These are phyloP conservation scores for Termitomyces titanicus DNA, from an alignment of 768 basidiomycete species.

Conservation along the genomic window DNA sequence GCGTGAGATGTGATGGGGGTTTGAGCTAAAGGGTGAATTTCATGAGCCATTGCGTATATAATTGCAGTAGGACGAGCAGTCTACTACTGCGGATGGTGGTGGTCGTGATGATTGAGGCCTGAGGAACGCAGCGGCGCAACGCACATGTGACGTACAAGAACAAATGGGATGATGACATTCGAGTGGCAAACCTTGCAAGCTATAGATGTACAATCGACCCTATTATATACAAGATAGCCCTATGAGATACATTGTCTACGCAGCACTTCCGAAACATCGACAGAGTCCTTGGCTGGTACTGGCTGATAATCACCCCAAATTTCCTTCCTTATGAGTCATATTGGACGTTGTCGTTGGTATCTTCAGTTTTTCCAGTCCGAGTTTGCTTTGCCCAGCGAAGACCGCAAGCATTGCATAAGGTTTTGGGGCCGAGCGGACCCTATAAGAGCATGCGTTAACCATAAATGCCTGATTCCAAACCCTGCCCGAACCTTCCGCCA, in stretches of 20 bases:
- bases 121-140: neutral
- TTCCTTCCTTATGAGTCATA: neutral
- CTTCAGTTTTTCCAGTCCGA: constrained; percentile 32
- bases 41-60: constrained; percentile 47
- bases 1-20: constrained; percentile 85
- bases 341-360: constrained; percentile 19
- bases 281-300: neutral
- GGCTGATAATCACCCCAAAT: neutral
- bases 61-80: constrained; percentile 78
- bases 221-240: neutral
- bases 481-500: constrained; percentile 74
- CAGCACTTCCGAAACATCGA: neutral
- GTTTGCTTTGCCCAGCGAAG: constrained; percentile 85
- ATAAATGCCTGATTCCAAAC: neutral
- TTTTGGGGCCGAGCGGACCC: constrained; percentile 95
- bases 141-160: neutral
- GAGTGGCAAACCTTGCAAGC: neutral
- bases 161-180: neutral
- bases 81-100: constrained; percentile 56
- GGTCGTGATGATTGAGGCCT: neutral
- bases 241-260: neutral
- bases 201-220: neutral
- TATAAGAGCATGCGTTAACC: constrained; percentile 22
- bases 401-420: constrained; percentile 96
- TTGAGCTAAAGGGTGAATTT: constrained; percentile 76